These are phyloP conservation scores for Ascochyta viciae-villosae DNA, from an alignment of 2,329 filamentous ascomycete species.

Conservation along the genomic window DNA sequence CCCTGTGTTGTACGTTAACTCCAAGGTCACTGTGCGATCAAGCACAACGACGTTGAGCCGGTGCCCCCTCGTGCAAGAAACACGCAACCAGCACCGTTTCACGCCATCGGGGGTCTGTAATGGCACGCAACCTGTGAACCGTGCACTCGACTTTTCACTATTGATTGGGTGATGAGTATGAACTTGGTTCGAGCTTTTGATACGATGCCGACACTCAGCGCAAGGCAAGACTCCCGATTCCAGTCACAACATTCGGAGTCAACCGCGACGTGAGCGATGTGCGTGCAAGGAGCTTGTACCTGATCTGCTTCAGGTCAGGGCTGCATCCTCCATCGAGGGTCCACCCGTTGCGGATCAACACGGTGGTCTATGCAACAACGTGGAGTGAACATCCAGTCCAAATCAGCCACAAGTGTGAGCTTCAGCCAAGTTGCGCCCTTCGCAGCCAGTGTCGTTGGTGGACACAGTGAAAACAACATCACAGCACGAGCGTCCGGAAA, in stretches of 20 bases:
- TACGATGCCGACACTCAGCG: neutral
- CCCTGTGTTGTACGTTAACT: neutral
- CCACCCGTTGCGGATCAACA: conserved; percentile 3
- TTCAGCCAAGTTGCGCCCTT: neutral
- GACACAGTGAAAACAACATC: neutral
- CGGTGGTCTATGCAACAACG: conserved; percentile 12
- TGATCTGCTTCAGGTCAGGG: neutral
- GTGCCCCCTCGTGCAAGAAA: conserved; percentile 2
- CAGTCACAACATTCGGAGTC: conserved; percentile 1
- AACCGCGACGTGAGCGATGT: neutral
- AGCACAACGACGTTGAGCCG: conserved; percentile 1
- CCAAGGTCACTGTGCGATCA: neutral
- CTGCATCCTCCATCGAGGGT: neutral
- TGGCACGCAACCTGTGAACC: neutral
- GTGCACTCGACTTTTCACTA: conserved; percentile 1
- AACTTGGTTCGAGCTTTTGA: conserved; percentile 9
- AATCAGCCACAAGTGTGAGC: conserved; percentile 7
- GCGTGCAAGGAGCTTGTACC: conserved; percentile 1
- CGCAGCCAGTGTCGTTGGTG: neutral
- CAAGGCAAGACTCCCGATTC: conserved; percentile 2
- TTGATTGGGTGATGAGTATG: neutral
- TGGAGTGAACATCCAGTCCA: conserved; percentile 3
- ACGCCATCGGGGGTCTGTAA: neutral
- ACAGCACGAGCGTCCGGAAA: neutral
- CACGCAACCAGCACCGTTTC: conserved; percentile 8